Conservation (phyloP, 2,329 filamentous ascomycete genomes). For the Uncinocarpus reesii region DNA sequence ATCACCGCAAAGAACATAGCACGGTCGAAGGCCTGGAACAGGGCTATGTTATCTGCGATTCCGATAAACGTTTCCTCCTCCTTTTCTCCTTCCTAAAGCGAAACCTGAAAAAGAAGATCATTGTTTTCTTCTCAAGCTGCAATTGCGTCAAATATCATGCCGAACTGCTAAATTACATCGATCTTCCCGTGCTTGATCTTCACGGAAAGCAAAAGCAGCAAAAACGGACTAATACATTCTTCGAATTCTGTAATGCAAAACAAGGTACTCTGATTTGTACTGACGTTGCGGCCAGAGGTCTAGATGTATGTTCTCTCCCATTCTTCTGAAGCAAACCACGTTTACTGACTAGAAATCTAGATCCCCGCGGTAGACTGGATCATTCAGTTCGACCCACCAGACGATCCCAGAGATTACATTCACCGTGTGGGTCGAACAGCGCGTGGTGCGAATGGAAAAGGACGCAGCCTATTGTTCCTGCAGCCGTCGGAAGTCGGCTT, state of each 20-base stretch:
- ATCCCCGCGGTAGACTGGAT: slow-evolving; percentile 96
- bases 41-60: slow-evolving; percentile 87
- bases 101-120: slow-evolving; percentile 91
- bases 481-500: slow-evolving; percentile 89
- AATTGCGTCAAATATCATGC: slow-evolving; percentile 93
- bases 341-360: slow-evolving; percentile 28
- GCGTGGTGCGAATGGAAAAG: slow-evolving; percentile 70
- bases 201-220: slow-evolving; percentile 98
- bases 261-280: slow-evolving; percentile 89
- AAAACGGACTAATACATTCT: slow-evolving; percentile 97
- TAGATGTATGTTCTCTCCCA: slow-evolving; percentile 56
- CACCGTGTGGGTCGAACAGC: slow-evolving; percentile 94
- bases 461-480: slow-evolving; percentile 83
- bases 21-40: slow-evolving; percentile 93
- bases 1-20: slow-evolving; percentile 76
- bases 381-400: slow-evolving; percentile 87
- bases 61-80: slow-evolving; percentile 84
- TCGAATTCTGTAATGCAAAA: slow-evolving; percentile 82
- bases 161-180: slow-evolving; percentile 94
- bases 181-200: slow-evolving; percentile 74
- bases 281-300: slow-evolving; percentile 85
- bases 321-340: neutral
- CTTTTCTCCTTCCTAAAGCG: slow-evolving; percentile 91
- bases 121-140: slow-evolving; percentile 90
- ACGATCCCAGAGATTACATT: slow-evolving; percentile 84